Base-by-base conservation (phyloP, 768 basidiomycete species). In the Mycena olivaceomarginata region DNA sequence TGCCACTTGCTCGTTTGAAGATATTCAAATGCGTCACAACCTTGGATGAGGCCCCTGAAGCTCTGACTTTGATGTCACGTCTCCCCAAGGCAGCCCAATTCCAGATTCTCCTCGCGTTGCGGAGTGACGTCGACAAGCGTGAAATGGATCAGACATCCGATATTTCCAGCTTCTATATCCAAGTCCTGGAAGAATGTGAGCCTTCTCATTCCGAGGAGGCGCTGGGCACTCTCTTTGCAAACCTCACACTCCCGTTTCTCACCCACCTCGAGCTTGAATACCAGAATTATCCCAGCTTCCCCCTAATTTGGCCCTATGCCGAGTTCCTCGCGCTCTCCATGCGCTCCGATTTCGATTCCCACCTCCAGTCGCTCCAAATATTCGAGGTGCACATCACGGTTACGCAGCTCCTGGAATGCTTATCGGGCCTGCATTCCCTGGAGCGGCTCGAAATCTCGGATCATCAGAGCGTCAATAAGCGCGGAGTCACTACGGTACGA, bases 371-470 rank as follows among this genome's bases (percentile, higher is more conserved):
- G 5, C 72, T 73, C 10, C 53, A 73, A 1, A 43, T 67, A n/a
- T 59, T n/a, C 9, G 56, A 59, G 2, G 72, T 67, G 16, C 22
- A 12, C 12, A 25, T 73, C 41, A 67, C 64, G 11, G 53, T 67
- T 7, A 25, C 25, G 10, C 22, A 73, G 31, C 72, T 73, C 8
- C 43, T 67, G 2, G 56, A 66, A 25, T 73, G 72, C 31, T 12
- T 73, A 15, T 57, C 65, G 22, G 13, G 16, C 20, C 20, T 67
- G 31, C 43, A 22, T 12, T 57, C 56, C 12, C 40, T 73, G 41
- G 64, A 73, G 56, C 56, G 64, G 5, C 65, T 73, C 12, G 72
- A 53, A 16, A 67, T 73, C 16, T 66, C 64, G 20, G 72, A 73
- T 16, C 72, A 73, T 64, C 63, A 72, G 72, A 15, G 13, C 53